Evolutionary conservation across 2,329 filamentous ascomycete species (phyloP).

Genomic region (Botrytis paeoniae): DNA sequence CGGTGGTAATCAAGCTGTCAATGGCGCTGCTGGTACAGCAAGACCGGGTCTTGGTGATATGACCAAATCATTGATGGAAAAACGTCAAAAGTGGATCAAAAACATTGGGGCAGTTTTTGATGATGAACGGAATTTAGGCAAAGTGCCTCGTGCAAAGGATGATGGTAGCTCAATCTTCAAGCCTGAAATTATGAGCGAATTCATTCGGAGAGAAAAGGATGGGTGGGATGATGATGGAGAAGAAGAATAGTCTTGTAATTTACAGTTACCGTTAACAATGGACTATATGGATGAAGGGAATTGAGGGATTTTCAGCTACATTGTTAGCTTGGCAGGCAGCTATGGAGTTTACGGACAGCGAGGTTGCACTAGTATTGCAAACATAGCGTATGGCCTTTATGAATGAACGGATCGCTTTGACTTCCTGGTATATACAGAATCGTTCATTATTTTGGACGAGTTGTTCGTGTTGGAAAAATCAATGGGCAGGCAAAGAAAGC

Average conservation of each 20-base stretch:
- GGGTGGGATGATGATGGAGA: constrained; percentile 64
- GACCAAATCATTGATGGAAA: constrained; percentile 88
- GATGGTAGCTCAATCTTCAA: constrained; percentile 71
- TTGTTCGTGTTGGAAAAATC: background rate
- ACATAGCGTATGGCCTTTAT: background rate
- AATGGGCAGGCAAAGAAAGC: background rate
- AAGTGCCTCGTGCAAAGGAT: constrained; percentile 65
- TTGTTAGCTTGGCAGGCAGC: background rate
- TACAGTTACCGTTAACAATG: background rate
- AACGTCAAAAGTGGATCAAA: constrained; percentile 83
- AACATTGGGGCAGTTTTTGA: constrained; percentile 89
- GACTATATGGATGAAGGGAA: background rate
- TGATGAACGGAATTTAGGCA: constrained; percentile 52
- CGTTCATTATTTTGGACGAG: background rate
- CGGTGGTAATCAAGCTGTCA: constrained; percentile 62
- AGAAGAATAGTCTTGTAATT: constrained; percentile 31
- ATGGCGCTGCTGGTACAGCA: constrained; percentile 57
- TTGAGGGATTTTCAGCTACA: background rate
- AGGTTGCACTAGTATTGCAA: constrained; percentile 10
- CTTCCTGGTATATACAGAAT: background rate
- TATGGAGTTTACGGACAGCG: background rate
- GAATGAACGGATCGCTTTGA: background rate
- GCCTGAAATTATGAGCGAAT: constrained; percentile 65
- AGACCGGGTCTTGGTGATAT: constrained; percentile 85
- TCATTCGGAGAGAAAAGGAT: constrained; percentile 80